Evolutionary conservation across 495 filamentous ascomycete species (phyloP), one percentile per base, ranked within the genome.

Genomic region (Polyplosphaeria fusca): DNA sequence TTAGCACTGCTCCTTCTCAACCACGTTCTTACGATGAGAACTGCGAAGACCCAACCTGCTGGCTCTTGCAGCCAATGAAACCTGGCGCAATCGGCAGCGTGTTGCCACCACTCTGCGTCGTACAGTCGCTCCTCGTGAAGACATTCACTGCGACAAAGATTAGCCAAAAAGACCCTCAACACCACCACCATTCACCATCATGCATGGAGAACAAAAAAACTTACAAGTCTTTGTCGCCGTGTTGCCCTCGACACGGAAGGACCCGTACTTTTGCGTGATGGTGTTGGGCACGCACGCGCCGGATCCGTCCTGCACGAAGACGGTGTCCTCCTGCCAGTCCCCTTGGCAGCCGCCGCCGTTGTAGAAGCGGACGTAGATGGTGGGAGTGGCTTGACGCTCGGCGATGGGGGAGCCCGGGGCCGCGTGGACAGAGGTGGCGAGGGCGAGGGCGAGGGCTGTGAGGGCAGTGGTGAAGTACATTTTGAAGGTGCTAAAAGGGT

Each of bases 321-420:
- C 52, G 16, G 28, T 46, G 42, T 55, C 52, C 13, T 55, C 52
- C 28, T 46, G 26, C 52, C 40, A 47, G 26, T 38, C 16, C 2
- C 41, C 41, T 3, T 46, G 40, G 52, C 52, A 55, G 16, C 41
- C 52, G 16, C 16, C 28, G 42, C 28, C 52, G 26, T 20, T 14
- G 40, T 32, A 55, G 41, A 55, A 55, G 16, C 40, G 52, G 3
- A 25, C 41, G 27, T 55, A 55, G 52, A 47, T 27, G 40, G 52
- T 55, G 5, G 52, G 52, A 11, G 52, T 55, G 2, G 52, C 41
- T 28, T 55, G 52, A 39, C 52, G 52, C 42, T 55, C 52, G 20
- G 45, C 41, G 18, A 55, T 42, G 23, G 52, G 52, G 19, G 52
- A 24, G 26, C 41, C 52, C 3, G 52, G 52, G 16, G 27, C 18